Base-by-base conservation (phyloP, 1,284 basidiomycete species). In the Pterulicium gracile region DNA sequence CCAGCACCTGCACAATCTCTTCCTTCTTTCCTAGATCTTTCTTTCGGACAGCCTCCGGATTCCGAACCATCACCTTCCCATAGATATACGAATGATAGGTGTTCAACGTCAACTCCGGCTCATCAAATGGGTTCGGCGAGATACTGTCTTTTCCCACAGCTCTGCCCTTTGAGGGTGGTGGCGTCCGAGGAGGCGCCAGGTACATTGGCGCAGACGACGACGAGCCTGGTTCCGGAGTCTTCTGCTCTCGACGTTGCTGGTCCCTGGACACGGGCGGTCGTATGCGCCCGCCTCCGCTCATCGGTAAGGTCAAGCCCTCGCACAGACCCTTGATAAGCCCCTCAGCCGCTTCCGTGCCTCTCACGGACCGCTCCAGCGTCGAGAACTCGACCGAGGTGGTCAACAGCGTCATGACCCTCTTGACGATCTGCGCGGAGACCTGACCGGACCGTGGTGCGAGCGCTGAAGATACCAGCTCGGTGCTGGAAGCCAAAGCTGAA, bases 351-450 rank as follows among this genome's bases (percentile, higher is more conserved):
- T 77, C 77, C 13, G 88, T 89, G 4, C 78, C 82, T 50, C 77
- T 74, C 45, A 77, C 60, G 5, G 83, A 75, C 45, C 77, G 72
- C 46, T 80, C 79, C 3, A 63, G 59, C 1, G 75, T 81, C 24
- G 79, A 79, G 61, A 92, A 94, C 58, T 92, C 89, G 53, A 85
- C 76, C 42, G 81, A 74, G 24, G 70, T 86, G 60, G 80, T 72
- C 50, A 93, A 64, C 40, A 78, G 75, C 19, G 71, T 69, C 54
- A 85, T 62, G 14, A 93, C 67, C 14, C 88, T 79, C 54, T 79
- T 77, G 54, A 80, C 72, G 49, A 90, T 68, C 50, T 76, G 73
- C 24, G 66, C 64, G 3, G 80, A 70, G 20, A 89, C 77, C 57
- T 79, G 72, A 0, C 83, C 83, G 1, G 71, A 59, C 56, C 71